Evolutionary conservation across 352 stramenopile species (phyloP).

Genomic region (Globisporangium uncinulatum): DNA sequence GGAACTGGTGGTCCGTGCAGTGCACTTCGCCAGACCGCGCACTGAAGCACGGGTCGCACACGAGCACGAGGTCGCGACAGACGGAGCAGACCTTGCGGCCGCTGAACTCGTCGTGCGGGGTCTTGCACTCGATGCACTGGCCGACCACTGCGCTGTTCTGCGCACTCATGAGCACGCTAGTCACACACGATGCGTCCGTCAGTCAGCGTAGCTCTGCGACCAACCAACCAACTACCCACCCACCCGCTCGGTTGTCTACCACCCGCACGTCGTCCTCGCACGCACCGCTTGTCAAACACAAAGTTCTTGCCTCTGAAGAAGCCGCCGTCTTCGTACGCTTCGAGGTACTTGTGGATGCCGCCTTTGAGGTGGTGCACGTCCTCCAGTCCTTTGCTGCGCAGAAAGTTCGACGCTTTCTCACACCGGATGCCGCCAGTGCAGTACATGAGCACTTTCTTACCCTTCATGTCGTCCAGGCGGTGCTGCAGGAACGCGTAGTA

Average conservation of each 20-base stretch:
- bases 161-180: slow-evolving; percentile 50
- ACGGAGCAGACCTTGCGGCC: slow-evolving; percentile 67
- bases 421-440: too few relatives aligned
- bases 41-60: slow-evolving; percentile 61
- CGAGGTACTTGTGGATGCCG: slow-evolving; percentile 12
- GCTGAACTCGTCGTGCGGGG: slow-evolving; percentile 52
- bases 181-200: not conserved
- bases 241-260: too few relatives aligned
- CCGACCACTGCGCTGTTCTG: slow-evolving; percentile 62
- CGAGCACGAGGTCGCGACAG: slow-evolving; percentile 64
- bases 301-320: slow-evolving; percentile 81
- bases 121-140: slow-evolving; percentile 63
- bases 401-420: too few relatives aligned
- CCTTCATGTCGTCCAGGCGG: slow-evolving; percentile 29
- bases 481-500: slow-evolving; percentile 64
- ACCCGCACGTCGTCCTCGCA: too few relatives aligned
- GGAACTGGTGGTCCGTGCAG: slow-evolving; percentile 65
- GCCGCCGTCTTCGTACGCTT: slow-evolving; percentile 47
- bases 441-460: too few relatives aligned
- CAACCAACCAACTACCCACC: not conserved
- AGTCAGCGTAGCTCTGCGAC: not conserved
- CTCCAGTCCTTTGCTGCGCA: too few relatives aligned
- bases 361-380: too few relatives aligned
- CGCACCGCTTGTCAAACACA: slow-evolving; percentile 74
- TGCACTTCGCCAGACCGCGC: slow-evolving; percentile 57